phyloP scores from a whole-genome alignment of 306 rosid genomes.

The Delonix regia region DNA sequence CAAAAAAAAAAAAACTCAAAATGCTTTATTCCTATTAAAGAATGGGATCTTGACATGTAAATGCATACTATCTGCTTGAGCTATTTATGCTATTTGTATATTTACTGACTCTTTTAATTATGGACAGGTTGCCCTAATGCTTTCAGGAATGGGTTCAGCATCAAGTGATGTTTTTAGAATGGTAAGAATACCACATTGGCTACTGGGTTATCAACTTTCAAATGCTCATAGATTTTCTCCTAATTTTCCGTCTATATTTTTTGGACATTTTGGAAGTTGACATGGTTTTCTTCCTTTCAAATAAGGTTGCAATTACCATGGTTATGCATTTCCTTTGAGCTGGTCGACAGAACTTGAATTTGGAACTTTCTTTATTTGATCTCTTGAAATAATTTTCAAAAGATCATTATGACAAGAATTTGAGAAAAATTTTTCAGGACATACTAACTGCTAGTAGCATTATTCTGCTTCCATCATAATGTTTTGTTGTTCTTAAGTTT shows the following conservation, averaged over 20 bases:
- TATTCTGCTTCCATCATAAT: not conserved
- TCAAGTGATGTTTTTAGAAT: conserved; percentile 77
- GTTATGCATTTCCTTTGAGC: conserved; percentile 17
- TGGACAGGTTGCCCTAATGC: conserved; percentile 89
- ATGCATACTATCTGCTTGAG: not conserved
- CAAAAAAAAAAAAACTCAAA: too few species aligned
- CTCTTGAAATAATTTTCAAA: conserved; percentile 20
- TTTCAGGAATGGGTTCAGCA: conserved; percentile 87
- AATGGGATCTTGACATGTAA: conserved; percentile 15
- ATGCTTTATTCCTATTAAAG: not conserved
- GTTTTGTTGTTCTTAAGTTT: not conserved
- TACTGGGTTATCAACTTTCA: not conserved
- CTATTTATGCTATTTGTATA: conserved; percentile 14
- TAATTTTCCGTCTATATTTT: not conserved
- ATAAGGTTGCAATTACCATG: not conserved
- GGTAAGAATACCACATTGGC: conserved; percentile 47
- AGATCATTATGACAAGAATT: not conserved
- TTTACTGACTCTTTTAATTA: conserved; percentile 28
- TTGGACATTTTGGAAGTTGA: conserved; percentile 20
- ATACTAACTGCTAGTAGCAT: not conserved
- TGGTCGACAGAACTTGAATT: conserved; percentile 8
- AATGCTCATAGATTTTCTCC: conserved; percentile 9
- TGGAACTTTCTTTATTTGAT: not conserved
- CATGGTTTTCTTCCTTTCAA: not conserved
- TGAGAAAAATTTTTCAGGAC: not conserved